Base-by-base conservation (phyloP, 352 stramenopile genomes). In the Ophiocytium majus region DNA sequence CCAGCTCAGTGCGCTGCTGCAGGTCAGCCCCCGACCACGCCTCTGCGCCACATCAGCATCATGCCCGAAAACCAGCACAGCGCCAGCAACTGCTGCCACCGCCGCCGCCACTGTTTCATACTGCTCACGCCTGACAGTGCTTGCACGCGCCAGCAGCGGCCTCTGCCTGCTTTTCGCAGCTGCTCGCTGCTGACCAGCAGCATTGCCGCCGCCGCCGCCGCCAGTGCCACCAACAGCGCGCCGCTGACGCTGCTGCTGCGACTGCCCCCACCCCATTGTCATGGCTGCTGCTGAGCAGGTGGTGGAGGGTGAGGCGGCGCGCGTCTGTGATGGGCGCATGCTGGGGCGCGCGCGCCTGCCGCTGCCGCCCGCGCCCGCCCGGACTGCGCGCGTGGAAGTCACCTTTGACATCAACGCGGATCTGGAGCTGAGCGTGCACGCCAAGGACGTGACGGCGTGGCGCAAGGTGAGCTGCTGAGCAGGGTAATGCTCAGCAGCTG, bases 181-280 rank as follows among this genome's bases (percentile, higher is more conserved):
- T n/a, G n/a, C n/a, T n/a, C n/a, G n/a, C n/a, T n/a, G n/a, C n/a
- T n/a, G n/a, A n/a, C n/a, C n/a, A n/a, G n/a, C n/a, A n/a, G n/a
- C n/a, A n/a, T n/a, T n/a, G n/a, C n/a, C n/a, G n/a, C n/a, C n/a
- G n/a, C n/a, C n/a, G n/a, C n/a, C n/a, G n/a, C n/a, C n/a, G n/a
- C n/a, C n/a, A n/a, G n/a, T n/a, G n/a, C n/a, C 83, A 89, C 89
- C 19, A 93, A 96, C 83, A 94, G 95, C 86, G 93, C 96, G 85
- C 91, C 92, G 32, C 92, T 91, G 63, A 92, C 96, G 0, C 91
- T 94, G 43, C 93, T 97, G 85, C 91, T 95, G 76, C 92, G 96
- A 57, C 43, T 14, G 43, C 43, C 5, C 43, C 5, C 43, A 14
- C 43, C 66, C 35, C 35, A 78, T 17, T 78, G 32, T 14, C 66